phyloP scores from a whole-genome alignment of 2,329 filamentous ascomycete species.

The Keithomyces neogunnii region DNA sequence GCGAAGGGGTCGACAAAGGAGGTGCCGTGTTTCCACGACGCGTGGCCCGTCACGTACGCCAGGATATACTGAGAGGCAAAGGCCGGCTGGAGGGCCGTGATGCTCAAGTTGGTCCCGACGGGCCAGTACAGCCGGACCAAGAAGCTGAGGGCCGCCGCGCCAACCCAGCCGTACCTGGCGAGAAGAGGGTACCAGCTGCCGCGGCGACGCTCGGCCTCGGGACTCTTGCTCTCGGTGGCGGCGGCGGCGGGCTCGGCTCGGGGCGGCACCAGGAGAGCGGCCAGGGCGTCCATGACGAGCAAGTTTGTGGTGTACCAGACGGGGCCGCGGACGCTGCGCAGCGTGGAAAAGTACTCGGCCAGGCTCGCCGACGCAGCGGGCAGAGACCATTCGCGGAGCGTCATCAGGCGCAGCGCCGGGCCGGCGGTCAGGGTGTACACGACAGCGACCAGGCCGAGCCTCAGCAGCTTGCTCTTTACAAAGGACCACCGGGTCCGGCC shows the following conservation, averaged over 20 bases:
- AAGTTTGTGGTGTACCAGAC: slow-evolving; percentile 14
- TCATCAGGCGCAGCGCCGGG: neutral
- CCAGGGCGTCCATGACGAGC: slow-evolving; percentile 11
- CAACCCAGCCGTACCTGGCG: slow-evolving; percentile 4
- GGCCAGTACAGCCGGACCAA: slow-evolving; percentile 12
- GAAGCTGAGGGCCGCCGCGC: slow-evolving; percentile 3
- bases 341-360: neutral
- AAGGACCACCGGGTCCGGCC: slow-evolving; percentile 6
- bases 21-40: neutral
- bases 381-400: neutral
- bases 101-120: slow-evolving; percentile 8
- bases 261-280: neutral
- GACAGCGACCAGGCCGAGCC: slow-evolving; percentile 11
- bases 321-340: slow-evolving; percentile 9
- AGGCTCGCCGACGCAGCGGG: neutral
- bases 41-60: slow-evolving; percentile 12
- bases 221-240: too few species aligned
- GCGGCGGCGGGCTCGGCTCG: too few species aligned
- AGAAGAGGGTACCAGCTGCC: neutral
- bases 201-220: neutral
- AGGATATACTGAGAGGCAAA: slow-evolving; percentile 14
- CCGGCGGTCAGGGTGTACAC: slow-evolving; percentile 8
- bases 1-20: slow-evolving; percentile 1
- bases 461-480: slow-evolving; percentile 8
- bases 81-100: slow-evolving; percentile 11